phyloP scores from a whole-genome alignment of 2,329 filamentous ascomycete species.

The Beauveria sp. region DNA sequence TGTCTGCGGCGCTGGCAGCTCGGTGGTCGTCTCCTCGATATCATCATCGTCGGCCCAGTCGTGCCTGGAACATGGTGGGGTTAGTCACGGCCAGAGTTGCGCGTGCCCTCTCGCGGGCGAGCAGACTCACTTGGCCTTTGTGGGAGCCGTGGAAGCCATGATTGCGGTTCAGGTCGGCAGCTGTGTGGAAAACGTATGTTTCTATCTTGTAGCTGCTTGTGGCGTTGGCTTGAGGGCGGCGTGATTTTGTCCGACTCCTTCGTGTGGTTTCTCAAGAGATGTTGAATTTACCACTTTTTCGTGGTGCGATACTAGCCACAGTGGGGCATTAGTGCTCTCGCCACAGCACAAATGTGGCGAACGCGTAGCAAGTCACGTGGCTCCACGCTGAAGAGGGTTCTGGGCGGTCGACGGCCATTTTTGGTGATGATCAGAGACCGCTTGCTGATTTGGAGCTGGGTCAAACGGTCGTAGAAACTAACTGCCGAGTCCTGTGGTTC shows the following conservation, averaged over 20 bases:
- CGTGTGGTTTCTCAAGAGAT: constrained; percentile 31
- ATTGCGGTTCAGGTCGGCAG: constrained; percentile 16
- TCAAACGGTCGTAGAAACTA: too few relatives aligned
- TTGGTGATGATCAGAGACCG: too few relatives aligned
- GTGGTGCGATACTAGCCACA: constrained; percentile 29
- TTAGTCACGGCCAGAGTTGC: constrained; percentile 20
- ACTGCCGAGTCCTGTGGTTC: too few relatives aligned
- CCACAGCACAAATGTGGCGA: constrained; percentile 7
- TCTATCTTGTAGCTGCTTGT: constrained; percentile 9
- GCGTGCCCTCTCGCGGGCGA: constrained; percentile 12
- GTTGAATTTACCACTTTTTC: constrained; percentile 35
- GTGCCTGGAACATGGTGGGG: constrained; percentile 37
- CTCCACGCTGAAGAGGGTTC: background rate
- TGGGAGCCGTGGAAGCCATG: constrained; percentile 32
- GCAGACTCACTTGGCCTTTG: constrained; percentile 32
- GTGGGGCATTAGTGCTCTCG: constrained; percentile 22
- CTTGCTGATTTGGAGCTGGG: too few relatives aligned
- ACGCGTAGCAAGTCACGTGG: constrained; percentile 16
- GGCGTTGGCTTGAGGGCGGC: constrained; percentile 18
- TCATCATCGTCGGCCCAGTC: constrained; percentile 98
- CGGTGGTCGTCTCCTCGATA: constrained; percentile 61
- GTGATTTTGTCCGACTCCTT: constrained; percentile 15
- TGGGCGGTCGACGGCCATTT: background rate
- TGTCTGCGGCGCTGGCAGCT: constrained; percentile 78
- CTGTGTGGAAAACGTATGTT: constrained; percentile 9